Evolutionary conservation across 768 basidiomycete genomes (phyloP).

Genomic region (Phylloporus arenicola): DNA sequence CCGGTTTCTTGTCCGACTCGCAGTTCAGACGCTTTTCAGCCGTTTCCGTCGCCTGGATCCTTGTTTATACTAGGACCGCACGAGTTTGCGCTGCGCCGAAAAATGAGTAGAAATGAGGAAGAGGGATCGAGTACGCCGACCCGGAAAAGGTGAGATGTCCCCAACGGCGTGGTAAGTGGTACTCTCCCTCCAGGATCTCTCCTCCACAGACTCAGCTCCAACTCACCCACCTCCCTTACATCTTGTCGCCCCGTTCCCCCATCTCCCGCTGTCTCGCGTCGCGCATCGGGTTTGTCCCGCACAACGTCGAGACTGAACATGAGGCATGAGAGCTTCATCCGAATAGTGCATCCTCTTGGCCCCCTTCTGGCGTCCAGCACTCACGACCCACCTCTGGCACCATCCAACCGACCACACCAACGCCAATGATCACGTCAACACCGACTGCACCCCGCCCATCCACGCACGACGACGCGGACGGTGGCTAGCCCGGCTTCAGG

Average conservation of each 20-base stretch:
- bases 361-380: conserved; percentile 5
- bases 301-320: conserved; percentile 22
- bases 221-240: conserved; percentile 27
- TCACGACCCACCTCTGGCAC: conserved; percentile 12
- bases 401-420: background rate
- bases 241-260: conserved; percentile 57
- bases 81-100: conserved; percentile 1
- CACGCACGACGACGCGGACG: too few species aligned
- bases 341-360: conserved; percentile 21
- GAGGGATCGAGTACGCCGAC: background rate
- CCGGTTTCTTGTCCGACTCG: too few species aligned
- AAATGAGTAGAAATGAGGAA: conserved; percentile 11
- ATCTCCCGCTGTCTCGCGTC: conserved; percentile 49
- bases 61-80: background rate
- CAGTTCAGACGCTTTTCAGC: background rate
- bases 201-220: background rate
- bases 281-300: conserved; percentile 31
- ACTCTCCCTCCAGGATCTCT: conserved; percentile 26
- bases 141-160: background rate
- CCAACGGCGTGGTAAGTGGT: conserved; percentile 18
- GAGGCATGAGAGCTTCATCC: too few species aligned
- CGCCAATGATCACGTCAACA: background rate
- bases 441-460: background rate
- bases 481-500: too few species aligned
- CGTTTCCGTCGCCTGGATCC: background rate